phyloP scores from a whole-genome alignment of 2,329 filamentous ascomycete species.

The Daldinia eschscholtzii region DNA sequence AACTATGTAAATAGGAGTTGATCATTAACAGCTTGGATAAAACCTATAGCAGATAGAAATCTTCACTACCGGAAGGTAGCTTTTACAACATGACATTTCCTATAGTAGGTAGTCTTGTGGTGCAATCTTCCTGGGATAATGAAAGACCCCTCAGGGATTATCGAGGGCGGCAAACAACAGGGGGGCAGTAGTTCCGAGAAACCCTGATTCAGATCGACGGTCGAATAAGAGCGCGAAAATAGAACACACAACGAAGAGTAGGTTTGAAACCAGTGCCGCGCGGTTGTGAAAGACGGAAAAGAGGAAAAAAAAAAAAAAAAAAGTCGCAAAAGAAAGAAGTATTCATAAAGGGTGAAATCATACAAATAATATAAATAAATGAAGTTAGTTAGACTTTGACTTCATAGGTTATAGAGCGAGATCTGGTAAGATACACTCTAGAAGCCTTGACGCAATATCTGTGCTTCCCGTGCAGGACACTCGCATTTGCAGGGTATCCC shows the following conservation, averaged over 20 bases:
- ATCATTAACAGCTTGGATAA: not conserved
- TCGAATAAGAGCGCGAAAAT: conserved; percentile 22
- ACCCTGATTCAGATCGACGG: conserved; percentile 45
- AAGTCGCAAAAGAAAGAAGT: conserved; percentile 5
- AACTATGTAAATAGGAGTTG: conserved; percentile 14
- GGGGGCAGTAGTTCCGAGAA: conserved; percentile 41
- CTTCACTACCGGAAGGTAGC: conserved; percentile 23
- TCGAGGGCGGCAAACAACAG: conserved; percentile 40
- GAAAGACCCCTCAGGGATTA: conserved; percentile 41
- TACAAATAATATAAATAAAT: conserved; percentile 18
- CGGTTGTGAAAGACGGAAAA: not conserved
- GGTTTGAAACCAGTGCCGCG: conserved; percentile 6
- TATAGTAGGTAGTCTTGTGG: conserved; percentile 12
- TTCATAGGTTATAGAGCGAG: conserved; percentile 29
- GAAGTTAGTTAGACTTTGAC: conserved; percentile 13
- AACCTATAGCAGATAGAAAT: conserved; percentile 11
- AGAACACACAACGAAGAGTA: conserved; percentile 13
- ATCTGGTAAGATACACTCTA: conserved; percentile 31
- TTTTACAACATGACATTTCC: conserved; percentile 24
- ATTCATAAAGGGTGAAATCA: not conserved
- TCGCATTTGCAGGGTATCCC: conserved; percentile 48
- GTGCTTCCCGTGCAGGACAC: conserved; percentile 44
- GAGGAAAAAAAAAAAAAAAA: not conserved
- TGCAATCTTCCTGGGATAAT: conserved; percentile 7
- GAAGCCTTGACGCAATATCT: conserved; percentile 46